These are phyloP conservation scores for Cymodocea nodosa DNA, from an alignment of 116 monocot species.

Conservation along the genomic window DNA sequence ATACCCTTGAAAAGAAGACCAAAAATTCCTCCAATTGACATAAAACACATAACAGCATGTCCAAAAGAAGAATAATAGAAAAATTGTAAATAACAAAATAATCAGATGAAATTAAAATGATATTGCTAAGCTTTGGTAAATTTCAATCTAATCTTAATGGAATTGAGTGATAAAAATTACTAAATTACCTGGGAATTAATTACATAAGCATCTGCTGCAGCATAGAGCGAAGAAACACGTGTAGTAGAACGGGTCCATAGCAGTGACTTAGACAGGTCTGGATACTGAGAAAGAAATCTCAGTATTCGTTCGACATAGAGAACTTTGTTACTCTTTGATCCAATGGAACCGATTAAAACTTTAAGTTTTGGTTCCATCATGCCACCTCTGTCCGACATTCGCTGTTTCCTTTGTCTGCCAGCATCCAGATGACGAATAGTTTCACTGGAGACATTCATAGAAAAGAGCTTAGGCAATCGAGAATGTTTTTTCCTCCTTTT, in stretches of 20 bases:
- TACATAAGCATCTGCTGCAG: constrained; percentile 89
- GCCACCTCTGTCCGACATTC: constrained; percentile 23
- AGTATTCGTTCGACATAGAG: constrained; percentile 60
- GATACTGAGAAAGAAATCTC: constrained; percentile 56
- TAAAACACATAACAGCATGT: too few relatives aligned
- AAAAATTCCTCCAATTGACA: too few relatives aligned
- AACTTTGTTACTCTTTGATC: constrained; percentile 93
- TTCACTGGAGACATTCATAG: constrained; percentile 3
- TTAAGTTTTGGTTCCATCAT: constrained; percentile 31
- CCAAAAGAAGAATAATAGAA: too few relatives aligned
- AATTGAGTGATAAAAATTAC: constrained; percentile 13
- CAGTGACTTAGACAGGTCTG: constrained; percentile 46
- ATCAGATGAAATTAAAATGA: too few relatives aligned
- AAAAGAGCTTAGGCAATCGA: constrained; percentile 11
- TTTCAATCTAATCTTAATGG: background rate
- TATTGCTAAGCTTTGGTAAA: background rate
- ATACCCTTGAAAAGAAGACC: background rate
- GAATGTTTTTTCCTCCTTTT: constrained; percentile 29
- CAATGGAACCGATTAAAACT: constrained; percentile 85
- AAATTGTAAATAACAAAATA: too few relatives aligned
- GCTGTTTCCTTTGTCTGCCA: constrained; percentile 20
- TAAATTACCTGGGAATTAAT: constrained; percentile 84
- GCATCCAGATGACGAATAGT: constrained; percentile 6
- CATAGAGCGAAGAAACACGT: constrained; percentile 72
- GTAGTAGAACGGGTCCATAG: constrained; percentile 89